Evolutionary conservation across 768 basidiomycete genomes (phyloP).

Genomic region (Lactifluus volemus): DNA sequence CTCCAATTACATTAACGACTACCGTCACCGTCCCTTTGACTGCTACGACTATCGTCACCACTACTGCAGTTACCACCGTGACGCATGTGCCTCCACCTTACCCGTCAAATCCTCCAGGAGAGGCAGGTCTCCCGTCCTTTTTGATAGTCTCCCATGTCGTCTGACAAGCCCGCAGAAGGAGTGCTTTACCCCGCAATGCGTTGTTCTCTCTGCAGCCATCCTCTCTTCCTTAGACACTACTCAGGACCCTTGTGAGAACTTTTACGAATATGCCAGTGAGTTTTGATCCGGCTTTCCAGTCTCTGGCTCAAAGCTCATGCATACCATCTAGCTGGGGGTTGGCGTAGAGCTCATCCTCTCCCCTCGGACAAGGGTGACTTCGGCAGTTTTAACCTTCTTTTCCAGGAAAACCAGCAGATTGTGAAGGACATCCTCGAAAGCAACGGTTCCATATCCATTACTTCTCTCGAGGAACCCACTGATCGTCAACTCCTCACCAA

Average conservation of each 20-base stretch:
- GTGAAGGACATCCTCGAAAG: constrained; percentile 64
- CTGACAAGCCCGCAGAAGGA: constrained; percentile 34
- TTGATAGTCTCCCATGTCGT: not conserved
- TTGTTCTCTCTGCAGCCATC: constrained; percentile 74
- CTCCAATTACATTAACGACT: constrained; percentile 36
- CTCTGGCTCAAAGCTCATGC: not conserved
- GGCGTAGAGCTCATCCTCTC: constrained; percentile 74
- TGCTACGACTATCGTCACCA: constrained; percentile 31
- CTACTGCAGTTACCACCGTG: constrained; percentile 30
- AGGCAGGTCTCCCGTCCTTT: constrained; percentile 11
- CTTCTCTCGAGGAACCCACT: constrained; percentile 26
- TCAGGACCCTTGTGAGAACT: constrained; percentile 91
- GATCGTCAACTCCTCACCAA: constrained; percentile 54
- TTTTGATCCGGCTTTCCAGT: constrained; percentile 19
- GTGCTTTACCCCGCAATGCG: constrained; percentile 75
- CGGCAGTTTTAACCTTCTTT: constrained; percentile 63
- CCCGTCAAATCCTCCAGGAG: constrained; percentile 42
- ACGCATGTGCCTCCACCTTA: constrained; percentile 26
- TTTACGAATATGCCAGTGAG: constrained; percentile 88
- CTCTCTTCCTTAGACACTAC: constrained; percentile 70
- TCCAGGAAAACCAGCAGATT: constrained; percentile 69
- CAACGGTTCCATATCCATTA: constrained; percentile 21
- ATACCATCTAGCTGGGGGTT: constrained; percentile 62
- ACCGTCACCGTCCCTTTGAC: constrained; percentile 30
- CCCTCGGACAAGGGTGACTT: constrained; percentile 76